phyloP scores from a whole-genome alignment of 2,329 filamentous ascomycete species.

The Tolypocladium sp. region DNA sequence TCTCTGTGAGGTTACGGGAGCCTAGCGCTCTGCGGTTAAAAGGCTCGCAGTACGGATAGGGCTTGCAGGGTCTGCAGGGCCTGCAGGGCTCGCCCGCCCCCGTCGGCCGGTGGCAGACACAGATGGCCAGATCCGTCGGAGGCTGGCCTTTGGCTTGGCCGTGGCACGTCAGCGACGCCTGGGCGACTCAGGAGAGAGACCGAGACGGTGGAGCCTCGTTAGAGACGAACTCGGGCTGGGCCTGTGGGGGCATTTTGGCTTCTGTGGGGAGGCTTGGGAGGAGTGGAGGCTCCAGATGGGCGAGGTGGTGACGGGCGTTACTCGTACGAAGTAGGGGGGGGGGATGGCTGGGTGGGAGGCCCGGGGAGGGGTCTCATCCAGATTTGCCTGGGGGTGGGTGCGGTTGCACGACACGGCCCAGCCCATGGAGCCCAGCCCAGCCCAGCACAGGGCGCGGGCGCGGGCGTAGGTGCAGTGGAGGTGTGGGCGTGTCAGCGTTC shows the following conservation, averaged over 20 bases:
- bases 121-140: constrained; percentile 11
- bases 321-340: neutral
- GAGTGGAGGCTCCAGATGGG: neutral
- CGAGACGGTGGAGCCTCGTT: constrained; percentile 1
- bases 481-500: neutral
- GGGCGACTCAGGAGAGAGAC: constrained; percentile 2
- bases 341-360: neutral
- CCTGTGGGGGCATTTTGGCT: neutral
- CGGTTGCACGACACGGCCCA: neutral
- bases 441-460: neutral
- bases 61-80: neutral
- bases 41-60: neutral
- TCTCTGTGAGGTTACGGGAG: neutral
- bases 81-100: neutral
- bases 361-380: neutral
- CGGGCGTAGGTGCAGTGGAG: neutral
- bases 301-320: neutral
- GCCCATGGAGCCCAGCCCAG: neutral
- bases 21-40: neutral
- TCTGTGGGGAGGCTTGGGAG: neutral
- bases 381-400: neutral
- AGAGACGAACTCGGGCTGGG: neutral
- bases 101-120: neutral
- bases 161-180: constrained; percentile 2
- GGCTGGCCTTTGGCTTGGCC: constrained; percentile 5